Evolutionary conservation across 768 basidiomycete genomes (phyloP).

Genomic region (Suillus discolor): DNA sequence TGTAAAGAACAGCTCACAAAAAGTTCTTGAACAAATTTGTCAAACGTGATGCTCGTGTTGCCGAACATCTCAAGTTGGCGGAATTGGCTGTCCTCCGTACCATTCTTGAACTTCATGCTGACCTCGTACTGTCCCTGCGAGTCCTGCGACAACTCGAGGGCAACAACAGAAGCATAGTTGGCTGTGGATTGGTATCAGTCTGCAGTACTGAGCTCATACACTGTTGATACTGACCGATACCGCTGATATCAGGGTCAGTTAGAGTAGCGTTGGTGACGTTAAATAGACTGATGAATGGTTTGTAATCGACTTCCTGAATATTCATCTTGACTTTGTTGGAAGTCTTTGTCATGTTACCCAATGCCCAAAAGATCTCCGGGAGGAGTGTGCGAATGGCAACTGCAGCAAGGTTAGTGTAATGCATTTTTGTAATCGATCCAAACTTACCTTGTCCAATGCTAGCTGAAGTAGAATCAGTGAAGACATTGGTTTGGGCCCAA

Average conservation of each 20-base stretch:
- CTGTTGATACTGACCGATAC: constrained; percentile 55
- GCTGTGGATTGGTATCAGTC: constrained; percentile 41
- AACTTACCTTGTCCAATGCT: constrained; percentile 77
- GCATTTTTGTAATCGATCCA: background rate
- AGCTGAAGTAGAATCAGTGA: constrained; percentile 57
- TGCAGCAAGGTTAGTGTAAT: constrained; percentile 27
- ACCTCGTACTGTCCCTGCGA: constrained; percentile 71
- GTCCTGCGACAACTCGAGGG: constrained; percentile 67
- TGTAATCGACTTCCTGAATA: constrained; percentile 79
- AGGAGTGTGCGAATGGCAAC: constrained; percentile 63
- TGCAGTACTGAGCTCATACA: background rate
- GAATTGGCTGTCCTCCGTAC: constrained; percentile 57
- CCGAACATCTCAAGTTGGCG: constrained; percentile 70
- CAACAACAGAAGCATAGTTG: constrained; percentile 71
- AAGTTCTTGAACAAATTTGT: constrained; percentile 19
- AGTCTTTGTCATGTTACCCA: constrained; percentile 76
- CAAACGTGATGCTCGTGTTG: constrained; percentile 24
- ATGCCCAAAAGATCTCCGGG: constrained; percentile 52
- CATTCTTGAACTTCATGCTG: constrained; percentile 83
- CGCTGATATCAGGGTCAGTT: constrained; percentile 60
- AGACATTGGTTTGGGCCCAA: constrained; percentile 75
- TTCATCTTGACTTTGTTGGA: constrained; percentile 77
- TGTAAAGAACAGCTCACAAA: constrained; percentile 16
- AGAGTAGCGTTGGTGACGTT: constrained; percentile 67
- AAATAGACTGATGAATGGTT: constrained; percentile 88